Percentiles rank a stretch among this genome's conserved stretches.
Conservation (phyloP, 768 basidiomycete species). For the Lactarius quietus region DNA sequence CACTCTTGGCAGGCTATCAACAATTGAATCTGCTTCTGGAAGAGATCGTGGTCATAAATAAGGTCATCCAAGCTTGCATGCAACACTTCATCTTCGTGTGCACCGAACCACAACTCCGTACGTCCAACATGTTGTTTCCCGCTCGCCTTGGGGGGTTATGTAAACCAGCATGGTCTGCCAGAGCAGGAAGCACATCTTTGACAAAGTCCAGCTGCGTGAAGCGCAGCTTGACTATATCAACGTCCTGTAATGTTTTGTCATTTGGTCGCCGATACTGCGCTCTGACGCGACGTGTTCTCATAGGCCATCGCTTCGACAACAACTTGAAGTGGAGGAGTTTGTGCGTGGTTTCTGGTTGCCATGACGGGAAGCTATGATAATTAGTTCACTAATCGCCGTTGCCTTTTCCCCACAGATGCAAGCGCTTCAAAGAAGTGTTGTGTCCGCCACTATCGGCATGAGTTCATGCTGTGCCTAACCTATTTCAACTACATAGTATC, state of each 20-base stretch:
- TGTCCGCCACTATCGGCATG: constrained; percentile 39
- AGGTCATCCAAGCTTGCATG: constrained; percentile 29
- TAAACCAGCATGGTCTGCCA: constrained; percentile 38
- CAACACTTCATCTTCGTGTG: background rate
- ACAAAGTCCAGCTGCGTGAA: constrained; percentile 52
- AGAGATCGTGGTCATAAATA: constrained; percentile 50
- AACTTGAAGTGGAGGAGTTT: constrained; percentile 42
- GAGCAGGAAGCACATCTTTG: constrained; percentile 57
- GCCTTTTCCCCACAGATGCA: constrained; percentile 36
- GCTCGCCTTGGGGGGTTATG: constrained; percentile 29
- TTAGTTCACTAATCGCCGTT: background rate
- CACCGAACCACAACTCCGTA: background rate
- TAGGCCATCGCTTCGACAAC: constrained; percentile 41
- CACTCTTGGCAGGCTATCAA: constrained; percentile 48
- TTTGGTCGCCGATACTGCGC: too few species aligned
- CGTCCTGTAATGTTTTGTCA: constrained; percentile 63
- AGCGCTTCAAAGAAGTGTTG: constrained; percentile 41
- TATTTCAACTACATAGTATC: constrained; percentile 29
- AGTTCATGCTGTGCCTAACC: constrained; percentile 33
- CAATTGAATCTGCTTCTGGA: constrained; percentile 44
- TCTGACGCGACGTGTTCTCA: too few species aligned
- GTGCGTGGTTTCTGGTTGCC: constrained; percentile 14
- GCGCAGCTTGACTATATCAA: constrained; percentile 72
- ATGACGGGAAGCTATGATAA: background rate
- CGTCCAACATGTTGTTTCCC: constrained; percentile 11